Evolutionary conservation across 1,284 basidiomycete species (phyloP).

Genomic region (Ustilago tritici): DNA sequence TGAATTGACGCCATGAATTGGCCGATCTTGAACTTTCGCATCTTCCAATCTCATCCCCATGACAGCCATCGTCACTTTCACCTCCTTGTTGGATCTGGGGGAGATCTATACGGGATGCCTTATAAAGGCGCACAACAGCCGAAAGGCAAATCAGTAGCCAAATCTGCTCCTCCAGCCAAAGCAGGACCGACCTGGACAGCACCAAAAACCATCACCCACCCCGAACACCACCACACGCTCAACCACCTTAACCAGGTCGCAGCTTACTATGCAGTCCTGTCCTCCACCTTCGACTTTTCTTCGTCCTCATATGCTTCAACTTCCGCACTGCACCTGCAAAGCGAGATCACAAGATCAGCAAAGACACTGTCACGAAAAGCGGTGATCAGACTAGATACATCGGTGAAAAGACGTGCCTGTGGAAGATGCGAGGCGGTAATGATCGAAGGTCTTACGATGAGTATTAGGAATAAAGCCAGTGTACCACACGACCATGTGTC

Average conservation of each 20-base stretch:
- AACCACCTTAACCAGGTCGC: constrained; percentile 46
- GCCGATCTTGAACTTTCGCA: neutral
- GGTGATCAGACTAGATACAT: constrained; percentile 43
- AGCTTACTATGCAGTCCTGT: constrained; percentile 29
- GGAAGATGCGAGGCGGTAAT: constrained; percentile 20
- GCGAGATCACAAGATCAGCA: constrained; percentile 24
- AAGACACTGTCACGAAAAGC: constrained; percentile 35
- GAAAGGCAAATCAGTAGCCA: constrained; percentile 21
- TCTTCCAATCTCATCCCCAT: neutral
- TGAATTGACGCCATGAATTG: constrained; percentile 2
- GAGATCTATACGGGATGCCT: constrained; percentile 1
- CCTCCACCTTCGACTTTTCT: neutral
- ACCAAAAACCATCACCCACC: constrained; percentile 38
- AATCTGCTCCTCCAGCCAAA: neutral
- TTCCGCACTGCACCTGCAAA: constrained; percentile 21
- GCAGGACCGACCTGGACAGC: constrained; percentile 16
- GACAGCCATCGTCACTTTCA: neutral
- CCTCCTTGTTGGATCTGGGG: neutral
- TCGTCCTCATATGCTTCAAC: neutral
- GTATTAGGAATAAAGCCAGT: constrained; percentile 18
- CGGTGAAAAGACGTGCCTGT: constrained; percentile 25
- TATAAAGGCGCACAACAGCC: constrained; percentile 5
- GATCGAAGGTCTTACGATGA: constrained; percentile 34
- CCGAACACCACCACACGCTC: constrained; percentile 49
- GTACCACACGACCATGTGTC: constrained; percentile 43